phyloP scores from a whole-genome alignment of 2,329 filamentous ascomycete genomes.

The Geosmithia flava region DNA sequence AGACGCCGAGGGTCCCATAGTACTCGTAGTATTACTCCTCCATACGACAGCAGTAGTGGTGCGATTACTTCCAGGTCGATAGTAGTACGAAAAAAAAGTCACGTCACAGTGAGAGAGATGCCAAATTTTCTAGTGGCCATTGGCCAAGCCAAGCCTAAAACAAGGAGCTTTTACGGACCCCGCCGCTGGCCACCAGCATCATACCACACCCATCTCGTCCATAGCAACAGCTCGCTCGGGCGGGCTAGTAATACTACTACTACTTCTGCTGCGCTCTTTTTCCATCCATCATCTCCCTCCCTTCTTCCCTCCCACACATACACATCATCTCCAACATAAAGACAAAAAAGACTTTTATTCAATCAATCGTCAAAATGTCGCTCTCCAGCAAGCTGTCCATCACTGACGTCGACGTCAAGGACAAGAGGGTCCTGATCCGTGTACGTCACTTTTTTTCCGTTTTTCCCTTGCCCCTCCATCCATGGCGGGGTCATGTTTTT shows the following conservation, averaged over 20 bases:
- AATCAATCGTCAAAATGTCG: slow-evolving; percentile 56
- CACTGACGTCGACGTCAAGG: slow-evolving; percentile 92
- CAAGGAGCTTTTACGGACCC: not conserved
- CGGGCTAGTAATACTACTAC: too few relatives aligned
- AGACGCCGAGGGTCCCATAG: not conserved
- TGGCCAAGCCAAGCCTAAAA: not conserved
- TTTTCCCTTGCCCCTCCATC: slow-evolving; percentile 15
- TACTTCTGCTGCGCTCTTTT: not conserved
- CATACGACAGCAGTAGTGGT: not conserved
- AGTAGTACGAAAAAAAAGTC: not conserved
- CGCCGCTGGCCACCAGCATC: not conserved
- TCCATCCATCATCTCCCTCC: not conserved
- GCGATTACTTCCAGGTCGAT: not conserved
- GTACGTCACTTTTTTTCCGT: slow-evolving; percentile 27
- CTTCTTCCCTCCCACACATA: not conserved
- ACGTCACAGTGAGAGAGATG: not conserved
- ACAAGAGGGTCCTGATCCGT: slow-evolving; percentile 94
- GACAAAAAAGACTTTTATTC: not conserved
- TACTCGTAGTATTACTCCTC: not conserved
- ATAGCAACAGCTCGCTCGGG: not conserved
- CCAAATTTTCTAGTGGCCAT: not conserved
- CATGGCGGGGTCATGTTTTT: not conserved
- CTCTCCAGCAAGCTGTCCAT: slow-evolving; percentile 97
- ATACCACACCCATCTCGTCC: not conserved
- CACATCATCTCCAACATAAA: not conserved